Base-by-base conservation (phyloP, 2,329 filamentous ascomycete species). In the Monosporascus sp. region DNA sequence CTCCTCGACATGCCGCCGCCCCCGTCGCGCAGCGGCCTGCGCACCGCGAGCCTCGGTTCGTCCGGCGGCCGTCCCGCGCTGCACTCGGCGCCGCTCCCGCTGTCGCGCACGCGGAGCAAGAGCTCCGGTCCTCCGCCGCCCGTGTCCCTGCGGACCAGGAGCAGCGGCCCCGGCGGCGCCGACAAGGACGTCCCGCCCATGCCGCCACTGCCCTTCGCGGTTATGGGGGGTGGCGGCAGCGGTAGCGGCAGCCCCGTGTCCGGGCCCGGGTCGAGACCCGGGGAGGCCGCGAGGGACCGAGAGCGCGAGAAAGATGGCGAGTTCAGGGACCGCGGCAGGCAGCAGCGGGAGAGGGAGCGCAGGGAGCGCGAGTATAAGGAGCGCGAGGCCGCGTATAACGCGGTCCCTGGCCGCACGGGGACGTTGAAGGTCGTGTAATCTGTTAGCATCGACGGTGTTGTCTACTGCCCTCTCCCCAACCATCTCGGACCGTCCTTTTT, bases 341-440 rank as follows among this genome's bases (percentile, higher is more conserved):
- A 34, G 31, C 31, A 34, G 47, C 53, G 51, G 22, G 60, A 61
- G 46, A 60, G 55, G 47, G 60, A 55, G 47, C 56, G 55, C 44
- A 52, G 50, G 48, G 60, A 60, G 18, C 57, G 60, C 36, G 60
- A 59, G 20, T 60, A 62, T 39, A 56, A 49, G 17, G 59, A 62
- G 37, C 54, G 58, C 18, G 55, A 57, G 39, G 53, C 56, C 2
- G 58, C 64, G 8, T 64, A 65, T 51, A 68, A 65, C 50, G 54
- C 62, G 3, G 63, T 64, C 8, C 58, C 65, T 5, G 65, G 66
- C 1, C 57, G 66, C 34, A 60, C 60, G 7, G 66, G 66, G 9
- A 67, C 64, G 7, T 53, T 68, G 41, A 66, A 65, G 51, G 65
- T 65, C 18, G 65, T 68, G 20, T 68, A 51, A 66, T 44, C 14